Evolutionary conservation across 2,329 filamentous ascomycete species (phyloP).

Genomic region (Tolypocladium pustulatum): DNA sequence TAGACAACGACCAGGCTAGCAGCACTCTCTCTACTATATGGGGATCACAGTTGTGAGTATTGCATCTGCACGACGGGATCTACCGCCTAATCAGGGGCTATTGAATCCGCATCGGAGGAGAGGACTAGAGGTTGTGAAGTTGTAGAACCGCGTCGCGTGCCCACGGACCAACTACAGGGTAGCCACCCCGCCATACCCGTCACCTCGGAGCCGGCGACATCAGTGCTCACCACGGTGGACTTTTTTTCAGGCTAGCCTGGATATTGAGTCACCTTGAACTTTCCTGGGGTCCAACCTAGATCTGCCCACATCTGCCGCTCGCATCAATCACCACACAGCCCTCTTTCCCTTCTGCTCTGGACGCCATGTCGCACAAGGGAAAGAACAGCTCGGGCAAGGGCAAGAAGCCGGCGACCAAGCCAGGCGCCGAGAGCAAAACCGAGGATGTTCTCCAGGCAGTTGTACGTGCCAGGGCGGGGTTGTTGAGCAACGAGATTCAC

Average conservation of each 20-base stretch:
- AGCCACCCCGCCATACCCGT: not conserved
- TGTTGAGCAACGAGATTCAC: not conserved
- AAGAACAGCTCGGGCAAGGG: conserved; percentile 34
- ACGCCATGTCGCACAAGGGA: conserved; percentile 35
- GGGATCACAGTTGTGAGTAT: not conserved
- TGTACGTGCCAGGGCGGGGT: conserved; percentile 28
- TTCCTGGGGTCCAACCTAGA: not conserved
- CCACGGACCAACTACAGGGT: conserved; percentile 1
- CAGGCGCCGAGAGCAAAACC: conserved; percentile 41
- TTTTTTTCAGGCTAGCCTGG: conserved; percentile 9
- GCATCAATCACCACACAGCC: conserved; percentile 7
- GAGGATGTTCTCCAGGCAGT: conserved; percentile 50
- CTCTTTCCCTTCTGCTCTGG: not conserved
- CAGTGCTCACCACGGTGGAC: conserved; percentile 16
- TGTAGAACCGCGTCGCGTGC: not conserved
- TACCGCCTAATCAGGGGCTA: not conserved
- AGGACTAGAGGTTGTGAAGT: too few relatives aligned
- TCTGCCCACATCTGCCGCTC: conserved; percentile 6
- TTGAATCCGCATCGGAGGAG: not conserved
- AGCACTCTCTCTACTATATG: not conserved
- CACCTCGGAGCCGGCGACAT: not conserved
- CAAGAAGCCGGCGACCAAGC: conserved; percentile 42
- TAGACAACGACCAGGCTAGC: not conserved
- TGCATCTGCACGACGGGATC: not conserved
- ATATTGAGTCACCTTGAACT: conserved; percentile 17